These are phyloP conservation scores for Collybiopsis luxurians DNA, from an alignment of 768 basidiomycete genomes.

Conservation along the genomic window DNA sequence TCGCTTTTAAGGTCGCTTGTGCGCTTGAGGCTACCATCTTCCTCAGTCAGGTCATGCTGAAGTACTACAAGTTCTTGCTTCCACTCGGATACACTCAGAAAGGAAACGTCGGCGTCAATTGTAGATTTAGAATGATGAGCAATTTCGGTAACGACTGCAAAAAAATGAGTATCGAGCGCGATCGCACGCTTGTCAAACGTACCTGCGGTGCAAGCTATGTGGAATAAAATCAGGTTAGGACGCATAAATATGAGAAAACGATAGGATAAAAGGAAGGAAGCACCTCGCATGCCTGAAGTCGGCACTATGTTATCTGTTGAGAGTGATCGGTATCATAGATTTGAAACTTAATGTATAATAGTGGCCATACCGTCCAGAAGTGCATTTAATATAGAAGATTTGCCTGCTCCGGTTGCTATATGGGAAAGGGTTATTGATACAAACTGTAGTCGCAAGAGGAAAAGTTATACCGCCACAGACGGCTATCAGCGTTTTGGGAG, in stretches of 20 bases:
- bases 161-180: neutral
- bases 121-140: constrained; percentile 51
- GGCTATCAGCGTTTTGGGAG: constrained; percentile 60
- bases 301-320: constrained; percentile 56
- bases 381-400: constrained; percentile 42
- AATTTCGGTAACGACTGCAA: constrained; percentile 55
- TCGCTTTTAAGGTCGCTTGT: constrained; percentile 55
- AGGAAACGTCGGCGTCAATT: constrained; percentile 59
- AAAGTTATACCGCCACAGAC: constrained; percentile 52
- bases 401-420: constrained; percentile 58
- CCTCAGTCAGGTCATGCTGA: constrained; percentile 56
- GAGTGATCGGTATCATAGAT: too few relatives aligned
- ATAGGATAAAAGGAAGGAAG: constrained; percentile 3
- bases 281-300: constrained; percentile 65
- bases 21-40: constrained; percentile 52
- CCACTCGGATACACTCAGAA: constrained; percentile 57
- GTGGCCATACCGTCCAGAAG: too few relatives aligned
- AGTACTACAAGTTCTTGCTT: constrained; percentile 52
- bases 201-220: constrained; percentile 54
- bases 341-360: neutral
- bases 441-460: neutral
- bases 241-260: neutral
- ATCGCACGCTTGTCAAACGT: neutral
- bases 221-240: neutral
- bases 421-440: neutral